Percentiles rank a stretch among this genome's conserved stretches.
phyloP scores from a whole-genome alignment of 345 rosid species.

The Melaleuca alternifolia region DNA sequence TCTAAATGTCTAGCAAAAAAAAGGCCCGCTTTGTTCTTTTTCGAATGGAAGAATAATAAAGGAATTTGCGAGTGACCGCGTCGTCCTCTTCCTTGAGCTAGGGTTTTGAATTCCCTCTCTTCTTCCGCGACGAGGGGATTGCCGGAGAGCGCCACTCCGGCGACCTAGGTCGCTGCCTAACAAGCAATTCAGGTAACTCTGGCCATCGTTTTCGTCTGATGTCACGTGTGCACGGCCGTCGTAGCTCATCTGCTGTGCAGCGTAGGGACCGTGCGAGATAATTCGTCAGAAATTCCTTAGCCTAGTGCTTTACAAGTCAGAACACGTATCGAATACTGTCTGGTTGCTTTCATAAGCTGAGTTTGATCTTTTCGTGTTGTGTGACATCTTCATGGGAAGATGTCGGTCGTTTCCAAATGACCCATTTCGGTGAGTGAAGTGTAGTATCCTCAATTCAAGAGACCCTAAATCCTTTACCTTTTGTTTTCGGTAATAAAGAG shows the following conservation, averaged over 20 bases:
- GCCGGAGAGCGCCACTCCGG: not conserved
- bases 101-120: not conserved
- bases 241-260: not conserved
- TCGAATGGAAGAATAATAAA: not conserved
- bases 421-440: not conserved
- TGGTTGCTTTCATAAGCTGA: not conserved
- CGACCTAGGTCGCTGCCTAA: not conserved
- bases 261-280: not conserved
- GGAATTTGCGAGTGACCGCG: not conserved
- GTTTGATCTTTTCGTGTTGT: not conserved
- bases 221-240: not conserved
- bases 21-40: not conserved
- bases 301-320: not conserved
- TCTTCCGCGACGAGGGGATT: not conserved
- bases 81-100: not conserved
- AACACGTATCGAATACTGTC: not conserved
- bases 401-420: not conserved
- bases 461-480: not conserved
- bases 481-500: not conserved
- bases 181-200: not conserved
- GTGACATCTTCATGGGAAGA: not conserved
- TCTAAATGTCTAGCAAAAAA: not conserved
- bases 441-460: not conserved
- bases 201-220: not conserved
- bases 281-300: not conserved